Base-by-base conservation (phyloP, 1,139 yeast genomes). In the Geotrichum australiense region DNA sequence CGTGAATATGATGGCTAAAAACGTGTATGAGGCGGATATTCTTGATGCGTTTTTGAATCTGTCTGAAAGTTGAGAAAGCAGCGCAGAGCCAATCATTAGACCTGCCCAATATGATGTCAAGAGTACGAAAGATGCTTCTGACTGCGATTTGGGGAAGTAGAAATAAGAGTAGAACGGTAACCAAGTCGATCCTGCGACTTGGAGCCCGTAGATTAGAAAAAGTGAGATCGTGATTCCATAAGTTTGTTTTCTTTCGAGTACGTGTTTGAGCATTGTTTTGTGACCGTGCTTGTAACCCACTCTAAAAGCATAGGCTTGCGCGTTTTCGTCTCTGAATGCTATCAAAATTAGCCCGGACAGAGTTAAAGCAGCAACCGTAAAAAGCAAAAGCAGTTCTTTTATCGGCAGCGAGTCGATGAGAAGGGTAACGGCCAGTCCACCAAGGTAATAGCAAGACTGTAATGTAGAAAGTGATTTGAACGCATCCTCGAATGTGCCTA, bases 101-200 rank as follows among this genome's bases (percentile, higher is more conserved):
- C 87, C 89, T 10, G 71, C 76, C 86, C 86, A 80, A 23, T 24
- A 41, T n/a, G 31, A 11, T 16, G 40, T 19, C 25, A 27, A 26
- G 23, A 36, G 25, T 4, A 20, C 11, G 7, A 31, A 26, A 5
- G 43, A 35, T 19, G 33, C 18, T 12, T 12, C 18, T 8, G 23
- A 14, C 5, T 31, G 33, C 5, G 27, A 21, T 5, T 11, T 7
- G 7, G 37, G 37, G 19, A 18, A 31, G 35, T 12, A 15, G 8
- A 35, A 28, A 21, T 36, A 36, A 3, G 23, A 31, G 24, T 27
- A 52, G 72, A 78, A 0, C 85, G 86, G n/a, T 83, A 74, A 2
- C 82, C 75, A 27, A 77, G 78, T 53, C 77, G 79, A 15, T 84
- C 85, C 42, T 0, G 81, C 64, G 4, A 80, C 84, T 55, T 80